Conservation (phyloP, 306 rosid genomes). For the Sicyos baderoa region DNA sequence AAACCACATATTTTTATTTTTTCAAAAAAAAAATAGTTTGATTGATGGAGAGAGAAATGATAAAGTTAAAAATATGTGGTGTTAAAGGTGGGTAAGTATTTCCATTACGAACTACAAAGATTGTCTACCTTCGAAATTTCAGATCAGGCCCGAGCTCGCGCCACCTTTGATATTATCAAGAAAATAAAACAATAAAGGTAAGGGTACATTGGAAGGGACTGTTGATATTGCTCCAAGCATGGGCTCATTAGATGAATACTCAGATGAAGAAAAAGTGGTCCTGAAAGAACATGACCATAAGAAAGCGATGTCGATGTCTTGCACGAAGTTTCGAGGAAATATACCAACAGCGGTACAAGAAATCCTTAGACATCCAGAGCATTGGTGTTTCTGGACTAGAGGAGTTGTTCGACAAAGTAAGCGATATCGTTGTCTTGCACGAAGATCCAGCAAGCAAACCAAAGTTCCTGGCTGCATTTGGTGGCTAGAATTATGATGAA, state of each 20-base stretch:
- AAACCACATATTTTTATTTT: no score
- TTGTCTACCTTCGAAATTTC: slow-evolving; percentile 56
- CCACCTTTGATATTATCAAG: slow-evolving; percentile 49
- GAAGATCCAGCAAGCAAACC: slow-evolving; percentile 73
- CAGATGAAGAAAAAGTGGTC: no score
- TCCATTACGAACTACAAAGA: no score
- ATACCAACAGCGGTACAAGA: no score
- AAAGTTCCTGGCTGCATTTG: slow-evolving; percentile 63
- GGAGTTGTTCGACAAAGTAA: slow-evolving; percentile 60
- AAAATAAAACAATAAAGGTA: slow-evolving; percentile 74
- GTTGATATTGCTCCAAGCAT: slow-evolving; percentile 29
- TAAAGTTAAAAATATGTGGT: no score
- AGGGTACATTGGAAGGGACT: slow-evolving; percentile 51
- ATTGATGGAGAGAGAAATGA: no score
- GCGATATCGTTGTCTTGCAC: slow-evolving; percentile 63
- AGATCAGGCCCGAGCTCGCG: slow-evolving; percentile 63
- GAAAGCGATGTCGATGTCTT: no score
- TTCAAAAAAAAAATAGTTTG: no score
- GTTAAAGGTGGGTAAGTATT: no score
- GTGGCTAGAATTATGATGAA: slow-evolving; percentile 30
- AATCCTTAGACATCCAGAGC: slow-evolving; percentile 44
- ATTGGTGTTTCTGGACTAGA: slow-evolving; percentile 61
- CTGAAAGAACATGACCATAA: no score
- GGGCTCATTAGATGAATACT: no score
- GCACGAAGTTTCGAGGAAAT: no score